Percentiles rank a stretch among this genome's conserved stretches.
Evolutionary conservation across 1,284 basidiomycete species (phyloP).

Genomic region (Naganishia liquefaciens): DNA sequence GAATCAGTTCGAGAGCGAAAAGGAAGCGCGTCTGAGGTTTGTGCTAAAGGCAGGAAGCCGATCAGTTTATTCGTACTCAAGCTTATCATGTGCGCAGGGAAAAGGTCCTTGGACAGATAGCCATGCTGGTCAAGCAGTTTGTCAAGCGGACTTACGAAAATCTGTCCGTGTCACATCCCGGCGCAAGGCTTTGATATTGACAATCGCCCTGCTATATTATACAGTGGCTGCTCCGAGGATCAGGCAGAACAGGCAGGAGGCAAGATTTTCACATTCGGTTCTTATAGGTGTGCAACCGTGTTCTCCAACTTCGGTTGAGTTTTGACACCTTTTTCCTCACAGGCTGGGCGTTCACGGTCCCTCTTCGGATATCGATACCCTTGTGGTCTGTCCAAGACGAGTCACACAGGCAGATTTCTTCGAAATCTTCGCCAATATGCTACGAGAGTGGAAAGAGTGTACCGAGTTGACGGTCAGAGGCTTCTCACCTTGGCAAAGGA

Average conservation of each 20-base stretch:
- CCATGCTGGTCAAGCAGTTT: constrained; percentile 89
- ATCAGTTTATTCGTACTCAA: constrained; percentile 9
- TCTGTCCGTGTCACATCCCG: constrained; percentile 42
- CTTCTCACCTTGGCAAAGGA: not conserved
- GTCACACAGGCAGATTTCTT: constrained; percentile 96
- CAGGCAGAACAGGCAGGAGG: constrained; percentile 86
- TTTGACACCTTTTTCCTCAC: not conserved
- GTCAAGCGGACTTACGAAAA: constrained; percentile 79
- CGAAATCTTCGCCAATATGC: constrained; percentile 83
- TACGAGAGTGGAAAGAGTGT: constrained; percentile 80
- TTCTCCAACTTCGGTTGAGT: not conserved
- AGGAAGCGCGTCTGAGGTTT: constrained; percentile 85
- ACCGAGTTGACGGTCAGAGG: constrained; percentile 81
- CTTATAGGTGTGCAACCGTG: constrained; percentile 64
- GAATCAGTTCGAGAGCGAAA: constrained; percentile 85
- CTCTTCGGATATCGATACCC: constrained; percentile 96
- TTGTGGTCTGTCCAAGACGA: constrained; percentile 96
- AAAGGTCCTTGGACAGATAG: constrained; percentile 85
- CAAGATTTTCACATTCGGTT: constrained; percentile 98
- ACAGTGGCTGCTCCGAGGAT: constrained; percentile 74
- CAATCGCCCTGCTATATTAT: not conserved
- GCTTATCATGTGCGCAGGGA: constrained; percentile 62
- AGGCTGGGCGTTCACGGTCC: constrained; percentile 92
- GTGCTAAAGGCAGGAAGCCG: constrained; percentile 41
- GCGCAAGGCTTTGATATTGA: not conserved